A percentile compares a stretch with the other conserved stretches of the same genome.
Conservation (phyloP, 768 basidiomycete species). For the Xerocomus brunneocitrinus region DNA sequence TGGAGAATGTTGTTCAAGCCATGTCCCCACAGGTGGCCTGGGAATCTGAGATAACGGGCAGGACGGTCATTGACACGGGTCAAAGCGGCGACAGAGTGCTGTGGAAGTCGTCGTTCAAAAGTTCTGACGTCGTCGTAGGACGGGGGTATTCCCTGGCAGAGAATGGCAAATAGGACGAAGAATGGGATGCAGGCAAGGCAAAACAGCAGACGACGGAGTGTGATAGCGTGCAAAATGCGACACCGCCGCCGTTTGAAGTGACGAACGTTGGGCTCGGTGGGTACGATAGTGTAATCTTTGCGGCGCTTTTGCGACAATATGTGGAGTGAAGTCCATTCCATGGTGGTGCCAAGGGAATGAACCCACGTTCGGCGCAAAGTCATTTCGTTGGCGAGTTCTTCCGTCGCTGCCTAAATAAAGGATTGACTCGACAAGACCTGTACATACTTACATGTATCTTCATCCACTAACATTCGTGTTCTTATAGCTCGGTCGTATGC, state of each 20-base stretch:
- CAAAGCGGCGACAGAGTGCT: slow-evolving; percentile 30
- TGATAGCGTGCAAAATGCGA: slow-evolving; percentile 12
- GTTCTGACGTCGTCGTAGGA: slow-evolving; percentile 33
- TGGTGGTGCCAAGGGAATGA: background rate
- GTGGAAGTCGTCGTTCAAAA: slow-evolving; percentile 36
- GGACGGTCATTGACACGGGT: slow-evolving; percentile 5
- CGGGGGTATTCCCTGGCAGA: slow-evolving; percentile 38
- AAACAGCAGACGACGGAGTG: slow-evolving; percentile 28
- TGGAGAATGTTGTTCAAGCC: slow-evolving; percentile 61
- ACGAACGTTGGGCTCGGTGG: slow-evolving; percentile 3
- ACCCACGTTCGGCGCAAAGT: no score
- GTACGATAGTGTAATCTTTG: slow-evolving; percentile 11
- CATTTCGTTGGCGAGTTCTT: no score
- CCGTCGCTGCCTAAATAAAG: no score
- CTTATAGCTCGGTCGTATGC: background rate
- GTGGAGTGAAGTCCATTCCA: slow-evolving; percentile 8
- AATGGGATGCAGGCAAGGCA: slow-evolving; percentile 18
- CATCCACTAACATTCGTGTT: background rate
- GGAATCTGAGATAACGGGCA: slow-evolving; percentile 43
- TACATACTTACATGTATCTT: no score
- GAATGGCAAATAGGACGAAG: slow-evolving; percentile 27
- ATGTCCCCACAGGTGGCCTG: slow-evolving; percentile 54
- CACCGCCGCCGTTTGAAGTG: slow-evolving; percentile 12
- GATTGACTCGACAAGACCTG: no score
- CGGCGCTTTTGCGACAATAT: slow-evolving; percentile 1